phyloP scores from a whole-genome alignment of 176 grass and related monocot genomes.

The Microstegium vimineum region DNA sequence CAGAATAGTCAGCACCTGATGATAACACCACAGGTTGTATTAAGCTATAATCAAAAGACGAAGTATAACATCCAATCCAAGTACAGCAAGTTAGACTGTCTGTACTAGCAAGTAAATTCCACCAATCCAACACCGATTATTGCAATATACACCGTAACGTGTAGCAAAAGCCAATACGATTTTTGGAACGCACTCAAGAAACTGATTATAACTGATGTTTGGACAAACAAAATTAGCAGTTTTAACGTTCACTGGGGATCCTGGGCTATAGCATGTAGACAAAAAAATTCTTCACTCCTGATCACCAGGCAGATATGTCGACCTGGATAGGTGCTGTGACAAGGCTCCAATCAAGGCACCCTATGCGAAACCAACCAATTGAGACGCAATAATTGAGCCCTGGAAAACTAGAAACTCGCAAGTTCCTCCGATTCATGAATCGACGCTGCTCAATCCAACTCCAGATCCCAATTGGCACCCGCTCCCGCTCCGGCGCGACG shows the following conservation, averaged over 20 bases:
- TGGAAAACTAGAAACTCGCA: neutral
- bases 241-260: neutral
- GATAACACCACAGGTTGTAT: neutral
- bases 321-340: neutral
- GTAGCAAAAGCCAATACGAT: neutral
- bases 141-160: neutral
- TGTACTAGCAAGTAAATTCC: neutral
- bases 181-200: neutral
- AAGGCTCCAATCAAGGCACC: neutral
- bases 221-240: neutral
- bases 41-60: neutral
- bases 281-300: neutral
- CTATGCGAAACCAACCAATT: neutral
- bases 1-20: neutral
- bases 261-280: neutral
- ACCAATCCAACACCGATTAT: neutral
- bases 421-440: neutral
- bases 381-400: neutral
- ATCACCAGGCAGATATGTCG: neutral
- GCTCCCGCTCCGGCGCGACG: neutral
- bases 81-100: neutral
- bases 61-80: neutral
- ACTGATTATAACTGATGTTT: neutral
- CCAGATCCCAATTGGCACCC: conserved; percentile 5
- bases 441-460: neutral